Evolutionary conservation across 768 basidiomycete genomes (phyloP).

Genomic region (Tylopilus plumbeoviolaceoides): DNA sequence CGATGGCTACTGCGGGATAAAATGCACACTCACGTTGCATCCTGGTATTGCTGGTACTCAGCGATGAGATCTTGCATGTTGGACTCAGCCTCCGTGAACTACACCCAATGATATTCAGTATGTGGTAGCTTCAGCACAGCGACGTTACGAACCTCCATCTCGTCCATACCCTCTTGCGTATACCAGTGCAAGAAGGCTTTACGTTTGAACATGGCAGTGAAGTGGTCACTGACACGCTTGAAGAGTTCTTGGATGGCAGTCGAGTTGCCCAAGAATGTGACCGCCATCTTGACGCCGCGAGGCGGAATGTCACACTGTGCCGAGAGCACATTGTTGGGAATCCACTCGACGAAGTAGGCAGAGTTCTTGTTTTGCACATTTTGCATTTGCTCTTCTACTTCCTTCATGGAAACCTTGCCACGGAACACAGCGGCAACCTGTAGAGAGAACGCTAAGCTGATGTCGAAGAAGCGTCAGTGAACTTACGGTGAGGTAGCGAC

Average conservation of each 20-base stretch:
- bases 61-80: conserved; percentile 99
- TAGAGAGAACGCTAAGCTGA: not conserved
- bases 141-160: conserved; percentile 70
- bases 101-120: conserved; percentile 3
- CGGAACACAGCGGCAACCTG: conserved; percentile 96
- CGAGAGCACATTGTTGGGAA: conserved; percentile 97
- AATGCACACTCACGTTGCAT: conserved; percentile 71
- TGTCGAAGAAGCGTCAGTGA: not conserved
- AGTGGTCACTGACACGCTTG: conserved; percentile 98
- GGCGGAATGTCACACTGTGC: conserved; percentile 99
- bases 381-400: conserved; percentile 99
- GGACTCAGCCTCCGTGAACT: conserved; percentile 97
- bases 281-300: conserved; percentile 93
- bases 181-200: conserved; percentile 99
- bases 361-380: conserved; percentile 97
- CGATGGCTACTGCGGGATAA: not conserved
- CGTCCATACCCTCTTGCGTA: conserved; percentile 99
- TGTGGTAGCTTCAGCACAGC: not conserved
- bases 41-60: conserved; percentile 96
- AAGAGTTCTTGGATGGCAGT: conserved; percentile 97
- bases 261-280: conserved; percentile 96
- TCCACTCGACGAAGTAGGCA: conserved; percentile 99
- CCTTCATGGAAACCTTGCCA: conserved; percentile 99
- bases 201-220: conserved; percentile 98
- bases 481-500: conserved; percentile 91